phyloP scores from a whole-genome alignment of 2,329 filamentous ascomycete species.

The Cercospora janseana region DNA sequence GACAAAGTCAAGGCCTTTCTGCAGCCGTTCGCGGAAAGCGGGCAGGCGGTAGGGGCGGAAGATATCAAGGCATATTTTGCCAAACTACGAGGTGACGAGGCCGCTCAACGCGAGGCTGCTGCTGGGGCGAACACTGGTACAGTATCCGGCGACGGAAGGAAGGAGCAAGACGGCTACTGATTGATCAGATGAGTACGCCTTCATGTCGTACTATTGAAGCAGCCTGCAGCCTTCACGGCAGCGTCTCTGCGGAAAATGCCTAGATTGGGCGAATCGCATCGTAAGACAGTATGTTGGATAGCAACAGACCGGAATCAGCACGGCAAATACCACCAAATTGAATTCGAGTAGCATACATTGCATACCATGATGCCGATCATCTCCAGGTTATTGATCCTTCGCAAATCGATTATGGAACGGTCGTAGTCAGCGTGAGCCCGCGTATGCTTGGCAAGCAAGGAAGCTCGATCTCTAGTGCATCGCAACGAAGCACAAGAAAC shows the following conservation, averaged over 20 bases:
- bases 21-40: constrained; percentile 88
- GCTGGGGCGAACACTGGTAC: constrained; percentile 30
- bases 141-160: constrained; percentile 35
- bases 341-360: too few relatives aligned
- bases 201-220: too few relatives aligned
- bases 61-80: constrained; percentile 97
- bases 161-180: constrained; percentile 44
- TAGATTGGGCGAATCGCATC: not conserved
- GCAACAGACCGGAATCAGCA: constrained; percentile 2
- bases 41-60: constrained; percentile 82
- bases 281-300: not conserved
- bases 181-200: not conserved
- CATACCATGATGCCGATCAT: too few relatives aligned
- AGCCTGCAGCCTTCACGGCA: too few relatives aligned
- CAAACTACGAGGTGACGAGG: constrained; percentile 82
- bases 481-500: too few relatives aligned
- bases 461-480: too few relatives aligned
- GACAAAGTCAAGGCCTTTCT: constrained; percentile 95
- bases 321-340: not conserved
- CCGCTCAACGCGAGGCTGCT: constrained; percentile 41
- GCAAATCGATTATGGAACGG: too few relatives aligned
- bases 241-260: not conserved
- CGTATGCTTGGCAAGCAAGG: too few relatives aligned
- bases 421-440: too few relatives aligned
- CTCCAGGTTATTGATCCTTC: too few relatives aligned